Evolutionary conservation across 2,329 filamentous ascomycete species (phyloP).

Genomic region (Fusarium decemcellulare): DNA sequence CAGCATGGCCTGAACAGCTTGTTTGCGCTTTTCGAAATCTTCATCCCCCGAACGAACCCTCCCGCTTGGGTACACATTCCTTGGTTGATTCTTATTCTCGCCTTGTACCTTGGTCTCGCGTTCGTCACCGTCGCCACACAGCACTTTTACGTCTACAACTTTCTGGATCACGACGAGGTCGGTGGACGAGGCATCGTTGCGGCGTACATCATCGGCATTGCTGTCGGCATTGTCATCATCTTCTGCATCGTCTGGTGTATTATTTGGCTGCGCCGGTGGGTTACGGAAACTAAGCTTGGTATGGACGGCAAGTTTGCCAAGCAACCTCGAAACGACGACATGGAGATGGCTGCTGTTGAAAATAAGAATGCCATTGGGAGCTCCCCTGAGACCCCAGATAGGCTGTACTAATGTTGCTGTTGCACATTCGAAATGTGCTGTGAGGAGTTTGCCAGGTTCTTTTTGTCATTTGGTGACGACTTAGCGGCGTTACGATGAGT

Average conservation of each 20-base stretch:
- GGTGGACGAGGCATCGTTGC: constrained; percentile 66
- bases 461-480: too few relatives aligned
- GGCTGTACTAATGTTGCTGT: constrained; percentile 27
- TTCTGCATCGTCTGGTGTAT: constrained; percentile 66
- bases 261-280: constrained; percentile 64
- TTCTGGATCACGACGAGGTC: constrained; percentile 76
- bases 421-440: too few relatives aligned
- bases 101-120: constrained; percentile 79
- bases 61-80: constrained; percentile 74
- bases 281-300: constrained; percentile 63
- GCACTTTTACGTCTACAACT: constrained; percentile 82
- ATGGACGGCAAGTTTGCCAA: constrained; percentile 59
- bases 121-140: constrained; percentile 80
- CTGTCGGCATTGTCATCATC: constrained; percentile 65
- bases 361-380: constrained; percentile 39
- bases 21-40: constrained; percentile 83
- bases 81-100: constrained; percentile 78
- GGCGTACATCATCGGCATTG: constrained; percentile 74
- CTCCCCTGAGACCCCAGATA: constrained; percentile 34
- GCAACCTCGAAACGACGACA: constrained; percentile 42
- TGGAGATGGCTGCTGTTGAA: constrained; percentile 46
- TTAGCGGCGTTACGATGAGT: constrained; percentile 15
- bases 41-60: constrained; percentile 75
- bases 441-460: too few relatives aligned
- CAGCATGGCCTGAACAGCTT: constrained; percentile 81